Base-by-base conservation (phyloP, 1,284 basidiomycete species). In the Melampsora americana region DNA sequence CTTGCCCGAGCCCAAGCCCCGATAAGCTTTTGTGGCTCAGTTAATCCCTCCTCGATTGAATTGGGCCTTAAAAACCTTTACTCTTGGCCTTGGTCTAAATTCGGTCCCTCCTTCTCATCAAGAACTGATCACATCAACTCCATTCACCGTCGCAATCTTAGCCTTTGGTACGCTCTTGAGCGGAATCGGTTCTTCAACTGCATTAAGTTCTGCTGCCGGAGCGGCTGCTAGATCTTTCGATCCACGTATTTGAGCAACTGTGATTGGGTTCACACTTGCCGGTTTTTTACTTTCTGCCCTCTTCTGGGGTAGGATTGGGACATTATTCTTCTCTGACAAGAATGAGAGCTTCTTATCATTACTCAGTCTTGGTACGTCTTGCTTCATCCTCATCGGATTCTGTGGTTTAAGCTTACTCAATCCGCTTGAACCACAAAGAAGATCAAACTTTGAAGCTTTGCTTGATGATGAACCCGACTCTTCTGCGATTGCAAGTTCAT, bases 121-220 rank as follows among this genome's bases (percentile, higher is more conserved):
- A n/a, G n/a, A n/a, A n/a, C n/a, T n/a, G n/a, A n/a, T n/a, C n/a
- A n/a, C n/a, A n/a, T n/a, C n/a, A n/a, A n/a, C n/a, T n/a, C n/a
- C n/a, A n/a, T n/a, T n/a, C n/a, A n/a, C n/a, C n/a, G n/a, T n/a
- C n/a, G n/a, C n/a, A n/a, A n/a, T n/a, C n/a, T n/a, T n/a, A n/a
- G n/a, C n/a, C n/a, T n/a, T n/a, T n/a, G n/a, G n/a, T n/a, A 60
- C 23, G 56, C 32, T 73, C n/a, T 42, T 65, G 5, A 62, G 30
- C 28, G 71, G 71, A 18, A 32, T 73, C 14, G 71, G 71, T 16
- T 73, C 71, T 3, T 73, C 71, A 16, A 59, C 50, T 32, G 71
- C 71, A 18, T 44, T 64, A 20, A 73, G 71, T 28, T 73, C 60
- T 14, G 71, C 71, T 0, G 50, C 56, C 23, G 56, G 44, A 23